Conservation (phyloP, 2,329 filamentous ascomycete species). For the Xylaria sp. region DNA sequence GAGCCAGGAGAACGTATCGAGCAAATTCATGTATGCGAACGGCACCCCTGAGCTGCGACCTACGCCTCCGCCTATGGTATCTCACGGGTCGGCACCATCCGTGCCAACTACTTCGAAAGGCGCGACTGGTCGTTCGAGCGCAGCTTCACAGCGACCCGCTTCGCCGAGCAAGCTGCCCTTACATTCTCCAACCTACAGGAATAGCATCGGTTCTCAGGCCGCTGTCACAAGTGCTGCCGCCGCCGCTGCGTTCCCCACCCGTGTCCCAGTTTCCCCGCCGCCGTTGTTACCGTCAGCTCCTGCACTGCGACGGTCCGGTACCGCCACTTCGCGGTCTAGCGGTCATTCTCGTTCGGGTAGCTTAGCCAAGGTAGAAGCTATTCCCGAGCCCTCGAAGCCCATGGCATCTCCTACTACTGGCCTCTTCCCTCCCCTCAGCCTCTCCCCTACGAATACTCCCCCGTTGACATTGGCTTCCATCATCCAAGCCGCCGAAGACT, state of each 20-base stretch:
- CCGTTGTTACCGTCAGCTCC: slow-evolving; percentile 51
- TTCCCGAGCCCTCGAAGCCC: slow-evolving; percentile 40
- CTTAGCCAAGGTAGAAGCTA: slow-evolving; percentile 44
- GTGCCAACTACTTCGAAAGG: slow-evolving; percentile 60
- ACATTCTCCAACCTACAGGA: slow-evolving; percentile 41
- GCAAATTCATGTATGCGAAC: slow-evolving; percentile 82
- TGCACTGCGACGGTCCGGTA: slow-evolving; percentile 57
- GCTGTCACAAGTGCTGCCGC: not conserved
- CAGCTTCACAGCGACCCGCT: slow-evolving; percentile 56
- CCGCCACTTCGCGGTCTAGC: slow-evolving; percentile 53
- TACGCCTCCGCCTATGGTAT: slow-evolving; percentile 51
- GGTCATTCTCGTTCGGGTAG: slow-evolving; percentile 58
- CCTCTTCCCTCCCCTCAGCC: slow-evolving; percentile 51
- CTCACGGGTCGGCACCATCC: slow-evolving; percentile 58
- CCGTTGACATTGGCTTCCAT: slow-evolving; percentile 66
- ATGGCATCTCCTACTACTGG: slow-evolving; percentile 45
- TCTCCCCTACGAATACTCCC: slow-evolving; percentile 50
- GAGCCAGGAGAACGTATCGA: slow-evolving; percentile 55
- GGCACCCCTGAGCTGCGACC: slow-evolving; percentile 64
- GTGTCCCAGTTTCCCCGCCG: slow-evolving; percentile 52
- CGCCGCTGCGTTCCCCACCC: slow-evolving; percentile 40
- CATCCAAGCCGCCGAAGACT: slow-evolving; percentile 66
- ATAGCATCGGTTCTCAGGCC: slow-evolving; percentile 37
- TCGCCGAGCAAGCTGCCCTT: slow-evolving; percentile 62
- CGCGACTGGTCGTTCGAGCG: slow-evolving; percentile 54